phyloP scores from a whole-genome alignment of 2,329 filamentous ascomycete species.

The Metarhizium brunneum region DNA sequence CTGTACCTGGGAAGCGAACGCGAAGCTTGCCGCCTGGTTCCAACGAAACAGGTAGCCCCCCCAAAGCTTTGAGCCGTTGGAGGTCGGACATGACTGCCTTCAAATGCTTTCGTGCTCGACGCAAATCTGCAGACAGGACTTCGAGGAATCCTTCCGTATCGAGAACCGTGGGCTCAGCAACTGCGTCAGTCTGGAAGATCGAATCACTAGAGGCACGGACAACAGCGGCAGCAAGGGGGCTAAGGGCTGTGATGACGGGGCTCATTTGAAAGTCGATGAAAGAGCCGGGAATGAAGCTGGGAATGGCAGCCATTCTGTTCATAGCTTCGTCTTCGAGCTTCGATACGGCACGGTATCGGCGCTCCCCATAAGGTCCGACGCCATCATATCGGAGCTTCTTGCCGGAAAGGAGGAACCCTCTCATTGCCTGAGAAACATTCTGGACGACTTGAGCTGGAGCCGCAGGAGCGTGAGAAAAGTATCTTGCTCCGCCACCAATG shows the following conservation, averaged over 20 bases:
- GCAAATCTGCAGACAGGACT: slow-evolving; percentile 79
- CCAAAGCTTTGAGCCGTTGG: slow-evolving; percentile 63
- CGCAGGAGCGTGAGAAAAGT: slow-evolving; percentile 83
- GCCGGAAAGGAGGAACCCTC: slow-evolving; percentile 86
- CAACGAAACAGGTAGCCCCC: slow-evolving; percentile 74
- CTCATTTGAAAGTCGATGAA: slow-evolving; percentile 82
- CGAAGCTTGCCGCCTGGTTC: slow-evolving; percentile 59
- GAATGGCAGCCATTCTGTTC: slow-evolving; percentile 53
- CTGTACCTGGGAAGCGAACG: slow-evolving; percentile 85
- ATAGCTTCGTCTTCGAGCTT: slow-evolving; percentile 63
- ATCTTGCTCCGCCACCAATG: slow-evolving; percentile 63
- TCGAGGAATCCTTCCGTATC: slow-evolving; percentile 80
- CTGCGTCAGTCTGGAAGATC: slow-evolving; percentile 29
- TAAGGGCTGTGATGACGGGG: slow-evolving; percentile 83
- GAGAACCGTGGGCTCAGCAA: slow-evolving; percentile 48
- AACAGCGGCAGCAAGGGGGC: slow-evolving; percentile 53
- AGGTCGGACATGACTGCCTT: slow-evolving; percentile 73
- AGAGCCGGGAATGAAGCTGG: slow-evolving; percentile 57
- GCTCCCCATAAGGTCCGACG: slow-evolving; percentile 60
- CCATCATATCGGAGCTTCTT: slow-evolving; percentile 85
- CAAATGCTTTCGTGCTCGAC: slow-evolving; percentile 75
- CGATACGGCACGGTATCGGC: slow-evolving; percentile 70
- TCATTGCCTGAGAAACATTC: slow-evolving; percentile 88
- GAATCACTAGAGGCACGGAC: slow-evolving; percentile 35
- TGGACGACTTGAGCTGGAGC: slow-evolving; percentile 84